phyloP scores from a whole-genome alignment of 2,329 filamentous ascomycete species.

The Chaetomium sp. region DNA sequence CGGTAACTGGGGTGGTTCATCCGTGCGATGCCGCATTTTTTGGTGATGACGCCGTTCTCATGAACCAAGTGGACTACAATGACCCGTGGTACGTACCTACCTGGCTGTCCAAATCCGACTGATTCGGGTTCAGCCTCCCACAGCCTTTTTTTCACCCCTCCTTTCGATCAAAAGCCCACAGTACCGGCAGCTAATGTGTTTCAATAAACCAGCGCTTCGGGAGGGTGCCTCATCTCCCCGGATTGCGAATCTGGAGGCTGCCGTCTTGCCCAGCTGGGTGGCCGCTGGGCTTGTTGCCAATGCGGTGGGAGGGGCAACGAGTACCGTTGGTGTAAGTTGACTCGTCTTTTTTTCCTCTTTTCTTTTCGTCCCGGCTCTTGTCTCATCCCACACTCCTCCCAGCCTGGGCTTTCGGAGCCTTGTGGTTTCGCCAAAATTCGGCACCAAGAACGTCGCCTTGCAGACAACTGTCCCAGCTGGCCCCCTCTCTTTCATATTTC shows the following conservation, averaged over 20 bases:
- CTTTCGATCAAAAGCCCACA: not conserved
- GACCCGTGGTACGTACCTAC: conserved; percentile 33
- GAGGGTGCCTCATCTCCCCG: conserved; percentile 39
- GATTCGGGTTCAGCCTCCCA: conserved; percentile 13
- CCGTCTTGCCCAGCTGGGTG: conserved; percentile 42
- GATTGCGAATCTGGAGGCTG: conserved; percentile 44
- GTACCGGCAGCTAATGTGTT: too few relatives aligned
- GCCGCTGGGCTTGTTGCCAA: conserved; percentile 45
- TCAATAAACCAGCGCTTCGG: conserved; percentile 19
- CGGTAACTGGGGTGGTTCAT: conserved; percentile 22
- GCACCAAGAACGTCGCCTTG: too few relatives aligned
- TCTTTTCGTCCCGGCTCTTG: too few relatives aligned
- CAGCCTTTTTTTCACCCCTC: not conserved
- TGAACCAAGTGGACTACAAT: conserved; percentile 29
- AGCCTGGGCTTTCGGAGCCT: too few relatives aligned
- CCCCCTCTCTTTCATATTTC: too few relatives aligned
- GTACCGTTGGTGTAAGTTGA: conserved; percentile 34
- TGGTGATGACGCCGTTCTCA: conserved; percentile 13
- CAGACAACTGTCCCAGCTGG: too few relatives aligned
- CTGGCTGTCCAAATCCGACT: too few relatives aligned
- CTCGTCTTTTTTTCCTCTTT: too few relatives aligned
- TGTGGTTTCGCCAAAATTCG: too few relatives aligned
- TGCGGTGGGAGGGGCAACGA: conserved; percentile 42
- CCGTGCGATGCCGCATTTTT: conserved; percentile 17
- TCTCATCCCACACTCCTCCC: too few relatives aligned